Base-by-base conservation (phyloP, 345 rosid genomes). In the Arabidopsis arenosa region DNA sequence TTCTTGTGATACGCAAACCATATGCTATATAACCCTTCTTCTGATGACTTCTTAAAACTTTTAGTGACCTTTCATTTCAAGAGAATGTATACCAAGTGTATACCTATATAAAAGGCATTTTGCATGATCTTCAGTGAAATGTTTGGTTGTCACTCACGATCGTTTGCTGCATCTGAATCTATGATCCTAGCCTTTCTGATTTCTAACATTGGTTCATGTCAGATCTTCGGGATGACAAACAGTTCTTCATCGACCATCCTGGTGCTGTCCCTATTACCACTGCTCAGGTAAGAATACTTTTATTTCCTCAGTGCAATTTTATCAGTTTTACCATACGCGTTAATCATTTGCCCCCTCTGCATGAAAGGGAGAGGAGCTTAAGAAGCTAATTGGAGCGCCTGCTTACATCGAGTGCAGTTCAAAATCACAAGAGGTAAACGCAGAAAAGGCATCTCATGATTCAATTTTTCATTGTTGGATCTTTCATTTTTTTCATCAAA, bases 171-270 rank as follows among this genome's bases (percentile, higher is more conserved):
- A 23, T 74, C 13, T 32, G 28, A 52, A 53, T 53, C 47, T 41
- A 53, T 32, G 44, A 15, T 44, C 37, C 21, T 52, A 18, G 13
- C n/a, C 17, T 54, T 56, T 35, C 32, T 26, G 1, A 35, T 35
- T 9, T 43, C 2, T 6, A 21, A 43, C 78, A 35, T 66, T 75
- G 49, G 60, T 57, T 51, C 18, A 28, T 61, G 72, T 56, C 82
- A 94, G 98, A 94, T 88, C 96, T 94, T 67, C 88, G 93, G 64
- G 96, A 94, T 75, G 98, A 94, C 68, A 84, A 89, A 78, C 93
- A 94, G 75, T 94, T 88, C 86, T 85, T 89, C 57, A 37, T 82
- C 14, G 93, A 94, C 78, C 95, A 94, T 79, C 98, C 96, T 66
- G 97, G 97, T 75, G 89, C 98, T 67, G 91, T 89, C 57, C 93